Evolutionary conservation across 1,284 basidiomycete genomes (phyloP).

Genomic region (Pseudozyma sp.): DNA sequence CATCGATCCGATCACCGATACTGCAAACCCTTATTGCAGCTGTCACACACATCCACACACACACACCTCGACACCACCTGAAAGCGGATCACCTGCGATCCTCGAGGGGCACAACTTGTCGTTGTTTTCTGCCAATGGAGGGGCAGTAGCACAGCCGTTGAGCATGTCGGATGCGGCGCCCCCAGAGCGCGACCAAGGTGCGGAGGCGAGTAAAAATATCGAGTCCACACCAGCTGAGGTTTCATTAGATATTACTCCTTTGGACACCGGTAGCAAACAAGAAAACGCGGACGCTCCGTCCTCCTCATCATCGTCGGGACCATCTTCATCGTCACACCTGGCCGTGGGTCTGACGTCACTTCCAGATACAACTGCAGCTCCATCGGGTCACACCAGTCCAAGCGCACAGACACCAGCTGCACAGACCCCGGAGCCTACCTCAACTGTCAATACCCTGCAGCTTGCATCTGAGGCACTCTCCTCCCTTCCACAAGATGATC

Average conservation of each 20-base stretch:
- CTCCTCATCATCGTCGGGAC: no score
- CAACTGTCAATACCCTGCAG: conserved; percentile 33
- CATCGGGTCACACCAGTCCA: conserved; percentile 22
- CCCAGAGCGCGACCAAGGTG: neutral
- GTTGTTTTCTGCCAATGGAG: neutral
- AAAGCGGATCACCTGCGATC: neutral
- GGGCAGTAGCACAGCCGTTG: neutral
- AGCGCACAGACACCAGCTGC: conserved; percentile 19
- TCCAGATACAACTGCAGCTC: conserved; percentile 10
- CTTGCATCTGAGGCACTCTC: conserved; percentile 40
- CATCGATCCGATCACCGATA: neutral
- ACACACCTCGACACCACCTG: neutral
- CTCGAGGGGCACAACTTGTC: no score
- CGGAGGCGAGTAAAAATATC: neutral
- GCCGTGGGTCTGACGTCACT: neutral
- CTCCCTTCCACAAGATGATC: conserved; percentile 11
- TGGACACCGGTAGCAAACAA: no score
- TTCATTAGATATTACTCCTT: neutral
- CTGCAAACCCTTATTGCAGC: neutral
- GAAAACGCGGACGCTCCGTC: neutral
- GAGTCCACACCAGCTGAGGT: neutral
- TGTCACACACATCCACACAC: no score
- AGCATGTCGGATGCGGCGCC: conserved; percentile 2
- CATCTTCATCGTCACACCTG: neutral
- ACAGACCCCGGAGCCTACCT: conserved; percentile 20